Evolutionary conservation across 495 filamentous ascomycete species (phyloP).

Genomic region (Aspergillus campestris): DNA sequence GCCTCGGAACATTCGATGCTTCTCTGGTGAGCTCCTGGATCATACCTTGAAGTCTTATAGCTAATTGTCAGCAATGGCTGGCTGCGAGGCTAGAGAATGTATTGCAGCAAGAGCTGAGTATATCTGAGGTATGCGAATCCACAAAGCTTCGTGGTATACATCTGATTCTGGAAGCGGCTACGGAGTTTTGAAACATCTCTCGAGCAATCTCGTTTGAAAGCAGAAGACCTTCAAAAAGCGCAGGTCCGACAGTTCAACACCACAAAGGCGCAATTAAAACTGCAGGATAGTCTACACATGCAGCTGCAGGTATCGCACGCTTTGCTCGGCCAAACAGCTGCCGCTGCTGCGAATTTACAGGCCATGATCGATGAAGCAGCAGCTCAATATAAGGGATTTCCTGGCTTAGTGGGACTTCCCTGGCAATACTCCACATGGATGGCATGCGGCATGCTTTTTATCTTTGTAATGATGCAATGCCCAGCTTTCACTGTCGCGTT

Average conservation of each 20-base stretch:
- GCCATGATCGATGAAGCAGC: constrained; percentile 32
- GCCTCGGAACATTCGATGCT: constrained; percentile 23
- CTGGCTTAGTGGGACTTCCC: constrained; percentile 13
- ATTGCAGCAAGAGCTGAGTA: constrained; percentile 22
- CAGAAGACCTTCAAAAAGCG: constrained; percentile 25
- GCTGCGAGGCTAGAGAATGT: constrained; percentile 19
- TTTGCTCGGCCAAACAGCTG: constrained; percentile 29
- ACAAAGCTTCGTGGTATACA: not conserved
- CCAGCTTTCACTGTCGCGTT: constrained; percentile 12
- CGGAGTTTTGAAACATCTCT: constrained; percentile 27
- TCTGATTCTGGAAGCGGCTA: constrained; percentile 28
- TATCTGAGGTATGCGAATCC: constrained; percentile 23
- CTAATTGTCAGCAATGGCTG: constrained; percentile 25
- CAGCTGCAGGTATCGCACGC: constrained; percentile 29
- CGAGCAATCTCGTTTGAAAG: constrained; percentile 25
- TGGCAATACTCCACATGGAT: constrained; percentile 18
- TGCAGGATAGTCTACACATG: constrained; percentile 25
- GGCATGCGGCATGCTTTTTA: constrained; percentile 15
- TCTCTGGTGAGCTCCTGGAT: constrained; percentile 18
- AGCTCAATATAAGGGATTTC: constrained; percentile 22
- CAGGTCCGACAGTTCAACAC: constrained; percentile 33
- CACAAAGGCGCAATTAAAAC: constrained; percentile 21
- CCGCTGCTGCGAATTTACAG: constrained; percentile 33
- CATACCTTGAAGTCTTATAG: not conserved
- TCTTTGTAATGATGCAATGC: constrained; percentile 8